phyloP scores from a whole-genome alignment of 1,284 basidiomycete species.

The Ustilago bromivora region DNA sequence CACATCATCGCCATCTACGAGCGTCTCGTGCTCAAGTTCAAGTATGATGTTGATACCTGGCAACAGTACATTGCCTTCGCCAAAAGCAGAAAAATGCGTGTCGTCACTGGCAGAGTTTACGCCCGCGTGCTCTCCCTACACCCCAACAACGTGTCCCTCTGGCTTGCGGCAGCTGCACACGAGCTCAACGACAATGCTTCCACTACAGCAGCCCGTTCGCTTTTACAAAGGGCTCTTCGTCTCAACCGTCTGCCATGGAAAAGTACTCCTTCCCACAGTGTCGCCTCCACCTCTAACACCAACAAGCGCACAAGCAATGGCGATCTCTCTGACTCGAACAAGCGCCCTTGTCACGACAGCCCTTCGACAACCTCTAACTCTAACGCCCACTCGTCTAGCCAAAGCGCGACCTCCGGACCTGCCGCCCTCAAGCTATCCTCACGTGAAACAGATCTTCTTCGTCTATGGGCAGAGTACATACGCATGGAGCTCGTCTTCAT shows the following conservation, averaged over 20 bases:
- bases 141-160: constrained; percentile 82
- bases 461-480: constrained; percentile 73
- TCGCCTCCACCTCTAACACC: neutral
- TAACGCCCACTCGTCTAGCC: neutral
- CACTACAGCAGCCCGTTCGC: constrained; percentile 80
- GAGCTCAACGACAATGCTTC: constrained; percentile 83
- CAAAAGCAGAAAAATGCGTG: constrained; percentile 81
- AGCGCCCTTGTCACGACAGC: constrained; percentile 13
- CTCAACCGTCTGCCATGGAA: constrained; percentile 58
- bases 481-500: constrained; percentile 91
- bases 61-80: constrained; percentile 87
- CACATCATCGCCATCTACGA: constrained; percentile 91
- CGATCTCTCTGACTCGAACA: constrained; percentile 17
- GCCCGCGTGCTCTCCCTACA: constrained; percentile 85
- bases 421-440: constrained; percentile 40
- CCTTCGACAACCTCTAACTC: neutral
- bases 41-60: constrained; percentile 87
- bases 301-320: constrained; percentile 24
- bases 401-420: constrained; percentile 25
- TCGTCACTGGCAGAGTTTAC: constrained; percentile 76
- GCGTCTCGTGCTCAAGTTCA: constrained; percentile 88
- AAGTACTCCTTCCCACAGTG: neutral
- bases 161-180: constrained; percentile 86
- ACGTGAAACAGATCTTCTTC: constrained; percentile 55
- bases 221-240: constrained; percentile 87